Evolutionary conservation across 805 yeast species (phyloP), one percentile per base, ranked within the genome.

Genomic region (Wickerhamiella galacta): DNA sequence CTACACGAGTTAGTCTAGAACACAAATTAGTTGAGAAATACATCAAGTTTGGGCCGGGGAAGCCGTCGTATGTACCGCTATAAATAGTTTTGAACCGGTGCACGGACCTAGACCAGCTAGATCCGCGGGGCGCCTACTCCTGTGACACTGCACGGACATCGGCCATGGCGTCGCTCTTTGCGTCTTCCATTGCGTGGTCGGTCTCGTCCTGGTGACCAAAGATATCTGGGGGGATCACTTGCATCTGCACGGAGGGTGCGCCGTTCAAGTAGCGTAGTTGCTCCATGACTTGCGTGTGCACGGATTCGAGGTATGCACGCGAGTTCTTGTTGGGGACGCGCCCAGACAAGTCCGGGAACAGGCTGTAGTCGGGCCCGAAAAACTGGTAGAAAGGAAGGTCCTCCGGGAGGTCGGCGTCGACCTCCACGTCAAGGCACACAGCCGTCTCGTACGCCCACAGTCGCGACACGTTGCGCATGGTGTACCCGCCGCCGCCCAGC

Each of bases 401-500:
- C 63, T 82, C 85, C 3, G 95, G 95, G 42, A 74, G 58, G 45
- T 76, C 83, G n/a, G 51, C 45, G 14, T 56, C 46, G 53, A 63
- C 39, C 51, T 43, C 37, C 33, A 53, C 75, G 47, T 78, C 80
- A 35, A 74, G 78, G 45, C 79, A 58, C 17, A 80, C 62, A 24
- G 85, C 74, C 1, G 96, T 87, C 56, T 87, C 98, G 53, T 77
- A 83, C 46, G 94, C 77, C 98, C 98, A 87, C 20, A 92, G 66
- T 44, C 96, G 64, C 25, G 92, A 76, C 10, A 87, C 98, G 50
- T 87, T 87, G 48, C 95, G 66, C 51, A 93, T 93, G 2, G 98
- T 90, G 56, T 87, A 87, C 14, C 98, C 98, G 39, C 98, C 98
- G 33, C 98, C 98, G 16, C 98, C 98, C 9, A 87, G 60, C 4